Percentiles rank a stretch among this genome's conserved stretches.
These are phyloP conservation scores for Solanum pimpinellifolium DNA, from an alignment of 257 asterid genomes.

Conservation along the genomic window DNA sequence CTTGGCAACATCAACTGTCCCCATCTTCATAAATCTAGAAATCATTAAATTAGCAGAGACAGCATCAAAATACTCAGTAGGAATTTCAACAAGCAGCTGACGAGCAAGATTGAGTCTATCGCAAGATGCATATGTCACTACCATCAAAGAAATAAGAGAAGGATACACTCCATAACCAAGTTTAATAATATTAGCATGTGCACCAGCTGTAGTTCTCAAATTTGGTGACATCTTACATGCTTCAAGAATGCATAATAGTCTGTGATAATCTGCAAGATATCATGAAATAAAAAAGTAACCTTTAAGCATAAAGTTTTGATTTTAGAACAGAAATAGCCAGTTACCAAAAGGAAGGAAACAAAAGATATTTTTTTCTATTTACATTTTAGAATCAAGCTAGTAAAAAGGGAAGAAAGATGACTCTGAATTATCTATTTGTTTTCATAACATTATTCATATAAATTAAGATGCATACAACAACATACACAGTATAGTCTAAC, in stretches of 20 bases:
- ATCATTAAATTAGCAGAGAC: constrained; percentile 41
- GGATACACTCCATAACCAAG: constrained; percentile 36
- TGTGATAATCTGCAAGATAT: constrained; percentile 31
- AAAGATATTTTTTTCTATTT: neutral
- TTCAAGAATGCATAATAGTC: constrained; percentile 33
- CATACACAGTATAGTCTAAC: neutral
- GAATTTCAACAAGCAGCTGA: constrained; percentile 29
- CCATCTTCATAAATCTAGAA: constrained; percentile 40
- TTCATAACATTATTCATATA: neutral
- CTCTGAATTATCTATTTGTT: neutral
- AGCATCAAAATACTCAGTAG: constrained; percentile 11
- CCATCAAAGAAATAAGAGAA: constrained; percentile 30
- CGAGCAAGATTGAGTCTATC: constrained; percentile 27
- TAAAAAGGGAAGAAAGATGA: neutral
- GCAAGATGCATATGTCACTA: constrained; percentile 32
- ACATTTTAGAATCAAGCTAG: neutral
- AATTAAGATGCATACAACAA: neutral
- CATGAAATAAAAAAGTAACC: neutral
- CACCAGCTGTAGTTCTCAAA: constrained; percentile 20
- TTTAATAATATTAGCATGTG: constrained; percentile 42
- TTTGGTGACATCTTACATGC: constrained; percentile 30
- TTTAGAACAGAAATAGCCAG: neutral
- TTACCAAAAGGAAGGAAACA: neutral
- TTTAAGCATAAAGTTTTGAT: neutral
- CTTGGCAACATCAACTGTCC: constrained; percentile 47